phyloP scores from a whole-genome alignment of 2,329 filamentous ascomycete species.

The Colletotrichum limetticola region DNA sequence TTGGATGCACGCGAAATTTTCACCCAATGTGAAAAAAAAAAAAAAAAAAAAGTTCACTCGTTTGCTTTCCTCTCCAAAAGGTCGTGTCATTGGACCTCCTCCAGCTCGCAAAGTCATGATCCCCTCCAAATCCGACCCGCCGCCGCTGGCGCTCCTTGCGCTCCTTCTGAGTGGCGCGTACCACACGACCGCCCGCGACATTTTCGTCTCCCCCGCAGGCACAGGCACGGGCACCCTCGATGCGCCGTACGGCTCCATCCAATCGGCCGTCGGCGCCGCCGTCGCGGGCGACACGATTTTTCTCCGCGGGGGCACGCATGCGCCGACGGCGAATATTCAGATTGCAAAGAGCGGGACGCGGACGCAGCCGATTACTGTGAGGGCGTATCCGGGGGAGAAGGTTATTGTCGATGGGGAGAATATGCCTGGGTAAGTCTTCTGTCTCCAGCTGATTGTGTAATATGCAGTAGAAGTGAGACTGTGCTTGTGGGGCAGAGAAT shows the following conservation, averaged over 20 bases:
- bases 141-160: not conserved
- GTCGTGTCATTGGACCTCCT: too few relatives aligned
- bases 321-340: constrained; percentile 54
- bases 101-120: not conserved
- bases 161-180: not conserved
- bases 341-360: constrained; percentile 52
- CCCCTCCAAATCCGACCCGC: not conserved
- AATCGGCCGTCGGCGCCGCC: constrained; percentile 53
- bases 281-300: constrained; percentile 54
- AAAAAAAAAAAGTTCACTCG: too few relatives aligned
- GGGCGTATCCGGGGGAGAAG: constrained; percentile 51
- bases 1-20: too few relatives aligned
- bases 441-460: too few relatives aligned
- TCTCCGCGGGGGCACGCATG: constrained; percentile 54
- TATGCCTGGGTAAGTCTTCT: constrained; percentile 43
- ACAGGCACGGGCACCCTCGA: constrained; percentile 47
- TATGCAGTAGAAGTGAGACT: too few relatives aligned
- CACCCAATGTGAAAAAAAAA: too few relatives aligned
- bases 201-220: constrained; percentile 55
- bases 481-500: too few relatives aligned
- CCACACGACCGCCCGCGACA: constrained; percentile 33
- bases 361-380: constrained; percentile 50
- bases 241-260: constrained; percentile 53
- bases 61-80: too few relatives aligned
- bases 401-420: constrained; percentile 56